Conservation (phyloP, 1,139 yeast genomes). For the Saccharomyces hybrid region DNA sequence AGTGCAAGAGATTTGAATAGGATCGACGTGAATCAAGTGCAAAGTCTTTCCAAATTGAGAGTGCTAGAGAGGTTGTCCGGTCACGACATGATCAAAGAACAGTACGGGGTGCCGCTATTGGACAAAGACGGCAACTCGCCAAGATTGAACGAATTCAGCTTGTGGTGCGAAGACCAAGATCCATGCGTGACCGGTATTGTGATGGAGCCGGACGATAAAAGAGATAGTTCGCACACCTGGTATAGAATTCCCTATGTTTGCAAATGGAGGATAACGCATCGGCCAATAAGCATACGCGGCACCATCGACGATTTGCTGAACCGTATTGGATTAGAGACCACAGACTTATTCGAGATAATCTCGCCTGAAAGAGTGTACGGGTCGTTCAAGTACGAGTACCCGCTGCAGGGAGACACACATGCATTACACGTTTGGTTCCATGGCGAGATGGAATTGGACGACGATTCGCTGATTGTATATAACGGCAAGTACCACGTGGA, state of each 20-base stretch:
- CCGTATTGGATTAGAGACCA: slow-evolving; percentile 18
- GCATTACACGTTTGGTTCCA: slow-evolving; percentile 28
- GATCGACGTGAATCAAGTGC: slow-evolving; percentile 19
- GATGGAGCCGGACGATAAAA: slow-evolving; percentile 11
- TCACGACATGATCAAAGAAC: slow-evolving; percentile 28
- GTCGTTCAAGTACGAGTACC: slow-evolving; percentile 27
- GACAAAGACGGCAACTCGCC: slow-evolving; percentile 17
- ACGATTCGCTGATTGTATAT: slow-evolving; percentile 21
- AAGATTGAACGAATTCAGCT: slow-evolving; percentile 16
- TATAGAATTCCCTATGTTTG: slow-evolving; percentile 20
- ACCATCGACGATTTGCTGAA: slow-evolving; percentile 14
- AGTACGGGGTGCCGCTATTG: slow-evolving; percentile 28
- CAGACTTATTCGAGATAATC: slow-evolving; percentile 22
- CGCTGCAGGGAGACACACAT: slow-evolving; percentile 22
- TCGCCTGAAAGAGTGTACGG: slow-evolving; percentile 25
- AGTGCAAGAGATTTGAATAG: slow-evolving; percentile 19
- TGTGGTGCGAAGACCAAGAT: slow-evolving; percentile 31
- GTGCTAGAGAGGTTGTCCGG: slow-evolving; percentile 23
- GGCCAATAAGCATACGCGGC: slow-evolving; percentile 18
- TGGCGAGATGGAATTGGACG: slow-evolving; percentile 25
- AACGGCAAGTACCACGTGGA: slow-evolving; percentile 30
- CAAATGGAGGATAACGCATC: slow-evolving; percentile 24
- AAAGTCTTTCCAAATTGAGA: slow-evolving; percentile 15
- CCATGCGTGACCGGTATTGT: slow-evolving; percentile 27
- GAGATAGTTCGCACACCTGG: slow-evolving; percentile 19